Conservation (phyloP, 2,329 filamentous ascomycete species). For the Chaetomium sp. region DNA sequence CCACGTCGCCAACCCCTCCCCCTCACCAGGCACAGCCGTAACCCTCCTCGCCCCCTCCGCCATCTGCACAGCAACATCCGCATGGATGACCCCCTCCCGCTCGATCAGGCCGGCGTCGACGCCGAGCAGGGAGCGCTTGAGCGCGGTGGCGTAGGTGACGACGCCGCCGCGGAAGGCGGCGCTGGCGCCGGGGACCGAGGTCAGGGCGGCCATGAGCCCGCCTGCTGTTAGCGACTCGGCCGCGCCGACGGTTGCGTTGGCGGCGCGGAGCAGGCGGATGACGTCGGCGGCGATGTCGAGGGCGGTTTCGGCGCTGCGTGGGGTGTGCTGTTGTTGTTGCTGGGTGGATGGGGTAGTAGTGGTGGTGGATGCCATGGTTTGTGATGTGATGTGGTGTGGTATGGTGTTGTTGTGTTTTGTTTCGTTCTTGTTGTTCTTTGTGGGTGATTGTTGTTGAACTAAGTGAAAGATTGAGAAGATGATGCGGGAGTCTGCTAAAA, state of each 20-base stretch:
- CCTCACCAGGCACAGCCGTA: not conserved
- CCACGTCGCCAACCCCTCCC: constrained; percentile 32
- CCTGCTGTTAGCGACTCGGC: constrained; percentile 42
- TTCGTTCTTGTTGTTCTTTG: not conserved
- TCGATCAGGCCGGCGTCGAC: constrained; percentile 34
- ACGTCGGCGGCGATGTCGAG: constrained; percentile 27
- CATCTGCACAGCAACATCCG: constrained; percentile 34
- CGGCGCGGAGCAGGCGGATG: constrained; percentile 32
- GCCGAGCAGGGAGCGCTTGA: constrained; percentile 38
- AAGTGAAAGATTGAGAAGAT: not conserved
- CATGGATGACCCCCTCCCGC: constrained; percentile 35
- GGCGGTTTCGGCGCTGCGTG: constrained; percentile 20
- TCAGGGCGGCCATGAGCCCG: constrained; percentile 39
- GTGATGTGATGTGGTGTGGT: not conserved
- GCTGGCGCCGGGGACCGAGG: constrained; percentile 39
- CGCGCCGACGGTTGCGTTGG: constrained; percentile 37
- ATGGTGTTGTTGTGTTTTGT: not conserved
- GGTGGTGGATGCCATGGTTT: not conserved
- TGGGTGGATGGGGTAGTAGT: not conserved
- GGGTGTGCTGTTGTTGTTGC: not conserved
- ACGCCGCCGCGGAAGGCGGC: constrained; percentile 41
- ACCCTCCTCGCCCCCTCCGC: constrained; percentile 19
- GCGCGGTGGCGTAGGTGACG: constrained; percentile 39
- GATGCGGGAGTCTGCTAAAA: not conserved
- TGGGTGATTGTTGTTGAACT: not conserved